These are phyloP conservation scores for Phaeolepiota aurea DNA, from an alignment of 768 basidiomycete species.

Conservation along the genomic window DNA sequence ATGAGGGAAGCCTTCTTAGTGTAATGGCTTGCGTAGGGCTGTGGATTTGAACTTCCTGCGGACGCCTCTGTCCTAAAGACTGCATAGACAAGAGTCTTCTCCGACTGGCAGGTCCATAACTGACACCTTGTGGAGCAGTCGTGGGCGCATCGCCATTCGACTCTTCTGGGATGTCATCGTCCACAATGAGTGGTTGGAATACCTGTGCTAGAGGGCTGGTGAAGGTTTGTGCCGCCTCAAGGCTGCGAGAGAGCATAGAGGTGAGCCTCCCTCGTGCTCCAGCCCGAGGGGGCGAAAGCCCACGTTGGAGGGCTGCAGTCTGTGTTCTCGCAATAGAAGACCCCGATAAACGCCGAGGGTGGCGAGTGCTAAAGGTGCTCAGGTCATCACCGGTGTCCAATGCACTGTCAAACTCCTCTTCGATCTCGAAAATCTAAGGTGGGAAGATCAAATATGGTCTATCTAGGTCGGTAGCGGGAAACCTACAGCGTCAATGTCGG, in stretches of 20 bases:
- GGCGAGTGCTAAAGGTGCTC: constrained; percentile 9
- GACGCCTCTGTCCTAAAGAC: constrained; percentile 9
- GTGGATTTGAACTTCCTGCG: constrained; percentile 9
- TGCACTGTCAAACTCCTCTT: constrained; percentile 57
- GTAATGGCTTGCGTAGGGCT: constrained; percentile 7
- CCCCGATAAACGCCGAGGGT: constrained; percentile 10
- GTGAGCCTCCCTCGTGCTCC: constrained; percentile 31
- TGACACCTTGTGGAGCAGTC: constrained; percentile 19
- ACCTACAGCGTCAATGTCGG: constrained; percentile 69
- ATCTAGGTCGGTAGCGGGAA: background rate
- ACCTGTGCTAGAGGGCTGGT: constrained; percentile 68
- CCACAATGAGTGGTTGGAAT: constrained; percentile 58
- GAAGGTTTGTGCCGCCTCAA: constrained; percentile 27
- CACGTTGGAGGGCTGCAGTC: background rate
- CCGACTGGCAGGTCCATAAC: constrained; percentile 36
- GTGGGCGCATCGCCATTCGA: constrained; percentile 8
- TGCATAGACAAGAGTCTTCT: constrained; percentile 32
- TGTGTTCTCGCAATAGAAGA: constrained; percentile 12
- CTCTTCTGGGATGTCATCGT: constrained; percentile 33
- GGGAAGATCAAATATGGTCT: background rate
- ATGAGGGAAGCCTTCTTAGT: constrained; percentile 12
- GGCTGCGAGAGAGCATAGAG: constrained; percentile 31
- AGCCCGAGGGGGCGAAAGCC: constrained; percentile 11
- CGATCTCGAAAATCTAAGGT: constrained; percentile 68
- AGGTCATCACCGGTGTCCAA: constrained; percentile 39